Evolutionary conservation across 345 rosid genomes (phyloP), one percentile per base, ranked within the genome.

Genomic region (Arabidopsis suecica): DNA sequence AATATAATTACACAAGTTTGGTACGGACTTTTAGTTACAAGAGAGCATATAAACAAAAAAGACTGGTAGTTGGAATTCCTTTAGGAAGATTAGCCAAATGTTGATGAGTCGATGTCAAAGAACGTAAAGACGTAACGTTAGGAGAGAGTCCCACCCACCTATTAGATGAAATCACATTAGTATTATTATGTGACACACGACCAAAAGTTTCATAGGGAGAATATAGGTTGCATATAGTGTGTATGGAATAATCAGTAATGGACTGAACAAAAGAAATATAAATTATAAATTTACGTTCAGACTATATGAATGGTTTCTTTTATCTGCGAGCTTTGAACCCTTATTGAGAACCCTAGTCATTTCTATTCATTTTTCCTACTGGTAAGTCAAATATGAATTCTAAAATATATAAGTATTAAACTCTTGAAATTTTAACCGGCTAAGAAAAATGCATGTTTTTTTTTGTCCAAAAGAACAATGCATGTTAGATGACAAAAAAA

Each of bases 11-110:
- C 16, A 13, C 16, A 5, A 42, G 47, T 42, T 13, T 42, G 16
- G 47, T 12, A 40, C 44, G 10, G 16, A 42, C 42, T 61, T 32
- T 28, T 40, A 61, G 54, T 62, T 72, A 61, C n/a, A 38, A 23
- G 38, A 33, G 6, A 49, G 37, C 6, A 49, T 6, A 1, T 72
- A 48, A n/a, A 40, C 0, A 5, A 3, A 6, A 22, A 37, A 61
- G 51, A 72, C 55, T 2, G 12, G 69, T 62, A 53, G 76, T 30
- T 63, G 54, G 44, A 12, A 40, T 72, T 18, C n/a, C 14, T 40
- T 12, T 62, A 40, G 37, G 25, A 62, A 12, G 45, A 62, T 34
- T 41, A 4, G 58, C 49, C 48, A 70, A 58, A 47, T 66, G 60
- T 50, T 50, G 36, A 51, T 47, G 36, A 33, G 66, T 70, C 34